Base-by-base conservation (phyloP, 805 yeast genomes). In the Yamadazyma scolyti region DNA sequence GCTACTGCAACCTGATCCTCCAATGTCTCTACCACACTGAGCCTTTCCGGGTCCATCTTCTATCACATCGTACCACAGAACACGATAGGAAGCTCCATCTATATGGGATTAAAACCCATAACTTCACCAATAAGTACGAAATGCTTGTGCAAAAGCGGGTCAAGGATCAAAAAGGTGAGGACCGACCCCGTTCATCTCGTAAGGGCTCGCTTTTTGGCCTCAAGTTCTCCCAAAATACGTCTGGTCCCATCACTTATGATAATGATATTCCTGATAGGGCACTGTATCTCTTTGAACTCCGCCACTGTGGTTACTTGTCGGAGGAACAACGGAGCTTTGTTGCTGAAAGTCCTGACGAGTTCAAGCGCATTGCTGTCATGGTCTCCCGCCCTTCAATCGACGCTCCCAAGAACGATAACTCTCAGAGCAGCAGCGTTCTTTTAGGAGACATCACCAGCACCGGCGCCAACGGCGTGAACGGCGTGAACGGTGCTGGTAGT, bases 1-100 rank as follows among this genome's bases (percentile, higher is more conserved):
- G 97, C 61, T 90, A 90, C 61, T 85, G 95, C 58, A 93, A 93
- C 47, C 86, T 96, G 7, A 84, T 93, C 18, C 61, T 93, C 15
- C 98, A 93, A 54, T 86, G 95, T 43, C 69, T 90, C 7, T 90
- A 75, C 63, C 80, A 83, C 58, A 72, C 90, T 3, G 69, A 73
- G 16, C 72, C 71, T 17, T 87, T 93, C 48, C 72, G 97, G 22
- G 33, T 37, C 10, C 42, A 46, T 14, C 40, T 65, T 16, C 37
- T 60, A 8, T 34, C 43, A n/a, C 63, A 65, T 40, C 56, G 56
- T 19, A 27, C 29, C 6, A 42, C 50, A 2, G 44, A 49, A 5
- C 71, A 62, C 39, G 65, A 58, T 9, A 52, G 53, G 9, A 50
- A 54, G 28, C 30, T 45, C n/a, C 39, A 44, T 6, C 47, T 57